Evolutionary conservation across 805 yeast genomes (phyloP).

Genomic region (Candida patagonica): DNA sequence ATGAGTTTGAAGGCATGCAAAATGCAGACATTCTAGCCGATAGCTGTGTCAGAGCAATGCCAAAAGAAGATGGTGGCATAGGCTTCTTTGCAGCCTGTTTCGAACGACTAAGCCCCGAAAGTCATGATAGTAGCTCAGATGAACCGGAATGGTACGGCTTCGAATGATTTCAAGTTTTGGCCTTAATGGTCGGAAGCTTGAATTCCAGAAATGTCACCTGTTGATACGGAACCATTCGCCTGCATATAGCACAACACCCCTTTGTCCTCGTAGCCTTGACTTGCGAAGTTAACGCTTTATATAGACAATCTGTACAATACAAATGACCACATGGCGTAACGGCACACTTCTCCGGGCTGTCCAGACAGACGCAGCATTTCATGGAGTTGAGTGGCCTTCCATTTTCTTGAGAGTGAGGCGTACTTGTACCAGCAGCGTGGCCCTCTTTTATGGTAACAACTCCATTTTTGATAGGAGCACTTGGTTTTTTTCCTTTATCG

Average conservation of each 20-base stretch:
- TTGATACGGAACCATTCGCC: slow-evolving; percentile 23
- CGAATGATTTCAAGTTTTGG: neutral
- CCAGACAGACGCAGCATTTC: slow-evolving; percentile 30
- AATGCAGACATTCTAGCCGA: slow-evolving; percentile 54
- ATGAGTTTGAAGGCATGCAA: slow-evolving; percentile 42
- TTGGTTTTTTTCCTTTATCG: too few relatives aligned
- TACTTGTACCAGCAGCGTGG: too few relatives aligned
- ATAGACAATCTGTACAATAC: slow-evolving; percentile 29
- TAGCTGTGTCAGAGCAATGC: slow-evolving; percentile 78
- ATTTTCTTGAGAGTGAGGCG: too few relatives aligned
- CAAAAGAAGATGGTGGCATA: slow-evolving; percentile 93
- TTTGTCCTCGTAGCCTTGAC: slow-evolving; percentile 16
- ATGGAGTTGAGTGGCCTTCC: slow-evolving; percentile 12
- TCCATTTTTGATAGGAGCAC: too few relatives aligned
- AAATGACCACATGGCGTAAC: slow-evolving; percentile 32
- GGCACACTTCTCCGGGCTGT: slow-evolving; percentile 23
- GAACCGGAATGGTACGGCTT: slow-evolving; percentile 2
- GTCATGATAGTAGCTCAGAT: neutral
- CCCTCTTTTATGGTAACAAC: too few relatives aligned
- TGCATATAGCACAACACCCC: slow-evolving; percentile 30
- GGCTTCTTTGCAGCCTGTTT: slow-evolving; percentile 97
- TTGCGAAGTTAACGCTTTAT: slow-evolving; percentile 24
- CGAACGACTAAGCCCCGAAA: slow-evolving; percentile 34
- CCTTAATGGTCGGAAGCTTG: slow-evolving; percentile 8
- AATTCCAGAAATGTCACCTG: slow-evolving; percentile 22